Base-by-base conservation (phyloP, 768 basidiomycete species). In the Asterophora parasitica region DNA sequence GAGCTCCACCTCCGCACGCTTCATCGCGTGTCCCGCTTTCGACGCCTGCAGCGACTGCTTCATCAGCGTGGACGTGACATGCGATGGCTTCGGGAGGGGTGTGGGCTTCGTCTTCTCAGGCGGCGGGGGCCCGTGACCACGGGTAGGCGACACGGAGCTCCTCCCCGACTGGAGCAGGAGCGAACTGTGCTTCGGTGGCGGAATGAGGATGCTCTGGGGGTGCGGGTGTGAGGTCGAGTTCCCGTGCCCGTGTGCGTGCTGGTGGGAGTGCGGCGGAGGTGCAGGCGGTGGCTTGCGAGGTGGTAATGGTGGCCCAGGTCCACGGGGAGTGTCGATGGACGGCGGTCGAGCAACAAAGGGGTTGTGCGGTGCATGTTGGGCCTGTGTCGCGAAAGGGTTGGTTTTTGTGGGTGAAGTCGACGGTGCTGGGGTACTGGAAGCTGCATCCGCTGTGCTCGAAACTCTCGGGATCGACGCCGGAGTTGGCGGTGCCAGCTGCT, bases 31-130 rank as follows among this genome's bases (percentile, higher is more conserved):
- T 1, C 78, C 88, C 0, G 78, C 76, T 57, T 86, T 85, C 48
- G 78, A 81, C 5, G 88, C 88, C 44, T 85, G 81, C 0, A 91
- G 67, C 16, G 79, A 82, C 62, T 89, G 86, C 50, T 77, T 76
- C 68, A 87, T 87, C n/a, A 87, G 66, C 0, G 76, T 73, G 9
- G 80, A 83, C 17, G 79, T 81, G 23, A 79, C 64, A 45, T 86
- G 83, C 0, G 64, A 53, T 1, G 68, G 70, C 55, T 74, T 75
- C 36, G 56, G 51, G 34, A 54, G 55, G 28, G 58, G 54, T 9
- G 49, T 49, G 16, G 54, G 51, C 15, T 57, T 33, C 20, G 46
- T 45, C n/a, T 23, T 37, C 20, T 12, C 48, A 19, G 52, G 33
- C 31, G 46, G 47, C 19, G 53, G 53, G 2, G 51, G 48, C 9